Conservation (phyloP, 495 filamentous ascomycete species). For the Neurospora sp. region DNA sequence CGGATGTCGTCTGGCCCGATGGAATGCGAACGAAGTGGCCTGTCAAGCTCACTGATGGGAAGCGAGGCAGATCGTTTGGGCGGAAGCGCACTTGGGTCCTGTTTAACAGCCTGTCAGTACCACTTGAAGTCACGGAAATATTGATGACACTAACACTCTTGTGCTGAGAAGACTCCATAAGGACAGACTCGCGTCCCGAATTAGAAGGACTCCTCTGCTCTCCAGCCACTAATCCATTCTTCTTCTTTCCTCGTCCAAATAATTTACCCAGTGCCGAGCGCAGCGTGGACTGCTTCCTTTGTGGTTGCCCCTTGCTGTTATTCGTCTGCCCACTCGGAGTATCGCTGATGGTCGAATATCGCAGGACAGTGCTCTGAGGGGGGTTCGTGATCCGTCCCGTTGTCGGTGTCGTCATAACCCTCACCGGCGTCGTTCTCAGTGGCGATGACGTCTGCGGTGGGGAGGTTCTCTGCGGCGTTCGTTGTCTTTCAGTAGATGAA, state of each 20-base stretch:
- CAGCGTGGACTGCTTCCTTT: slow-evolving; percentile 41
- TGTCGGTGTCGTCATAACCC: slow-evolving; percentile 9
- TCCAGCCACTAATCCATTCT: slow-evolving; percentile 15
- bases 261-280: slow-evolving; percentile 38
- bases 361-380: slow-evolving; percentile 17
- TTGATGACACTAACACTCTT: slow-evolving; percentile 33
- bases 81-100: slow-evolving; percentile 37
- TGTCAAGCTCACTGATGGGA: slow-evolving; percentile 43
- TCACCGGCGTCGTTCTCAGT: slow-evolving; percentile 8
- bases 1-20: slow-evolving; percentile 38
- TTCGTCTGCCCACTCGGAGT: slow-evolving; percentile 20
- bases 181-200: slow-evolving; percentile 12
- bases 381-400: slow-evolving; percentile 25
- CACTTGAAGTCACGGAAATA: not conserved
- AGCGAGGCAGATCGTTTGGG: slow-evolving; percentile 41
- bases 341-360: slow-evolving; percentile 34
- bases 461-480: slow-evolving; percentile 10
- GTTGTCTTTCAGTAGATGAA: slow-evolving; percentile 16
- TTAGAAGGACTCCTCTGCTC: slow-evolving; percentile 7
- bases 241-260: slow-evolving; percentile 42
- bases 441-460: slow-evolving; percentile 12
- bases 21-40: slow-evolving; percentile 44
- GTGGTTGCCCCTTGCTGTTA: slow-evolving; percentile 26
- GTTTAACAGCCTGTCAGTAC: slow-evolving; percentile 10
- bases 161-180: slow-evolving; percentile 21